phyloP scores from a whole-genome alignment of 495 filamentous ascomycete genomes.

The Parathielavia appendiculata region DNA sequence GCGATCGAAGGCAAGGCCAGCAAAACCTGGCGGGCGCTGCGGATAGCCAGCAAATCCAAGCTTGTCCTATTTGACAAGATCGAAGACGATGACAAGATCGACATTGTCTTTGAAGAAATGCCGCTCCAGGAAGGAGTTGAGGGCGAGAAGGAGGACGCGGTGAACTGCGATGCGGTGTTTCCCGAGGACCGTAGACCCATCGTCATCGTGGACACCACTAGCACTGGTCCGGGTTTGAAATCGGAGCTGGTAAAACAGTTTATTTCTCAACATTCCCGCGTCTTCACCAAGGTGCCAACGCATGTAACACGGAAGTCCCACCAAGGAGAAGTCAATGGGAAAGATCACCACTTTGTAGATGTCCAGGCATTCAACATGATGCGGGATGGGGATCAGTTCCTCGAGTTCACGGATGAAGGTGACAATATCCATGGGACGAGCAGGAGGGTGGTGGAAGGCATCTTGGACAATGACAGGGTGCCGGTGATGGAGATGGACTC shows the following conservation, averaged over 20 bases:
- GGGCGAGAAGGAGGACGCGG: slow-evolving; percentile 20
- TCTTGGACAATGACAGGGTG: slow-evolving; percentile 45
- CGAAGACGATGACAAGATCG: slow-evolving; percentile 68
- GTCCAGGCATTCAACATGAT: slow-evolving; percentile 44
- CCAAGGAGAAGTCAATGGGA: slow-evolving; percentile 44
- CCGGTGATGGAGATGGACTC: slow-evolving; percentile 55
- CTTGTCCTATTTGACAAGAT: slow-evolving; percentile 78
- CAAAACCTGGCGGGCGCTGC: slow-evolving; percentile 82
- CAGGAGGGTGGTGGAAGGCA: slow-evolving; percentile 39
- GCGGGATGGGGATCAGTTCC: slow-evolving; percentile 48
- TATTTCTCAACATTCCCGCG: slow-evolving; percentile 38
- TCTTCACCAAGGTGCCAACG: slow-evolving; percentile 34
- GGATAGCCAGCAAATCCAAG: slow-evolving; percentile 66
- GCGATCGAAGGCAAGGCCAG: slow-evolving; percentile 67
- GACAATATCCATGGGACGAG: slow-evolving; percentile 45
- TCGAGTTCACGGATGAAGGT: slow-evolving; percentile 44
- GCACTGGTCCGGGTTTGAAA: slow-evolving; percentile 24
- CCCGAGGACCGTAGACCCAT: slow-evolving; percentile 44
- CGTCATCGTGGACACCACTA: slow-evolving; percentile 42
- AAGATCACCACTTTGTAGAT: slow-evolving; percentile 46
- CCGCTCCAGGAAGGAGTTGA: slow-evolving; percentile 20
- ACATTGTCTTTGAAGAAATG: slow-evolving; percentile 46
- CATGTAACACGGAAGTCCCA: slow-evolving; percentile 42
- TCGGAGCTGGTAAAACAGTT: slow-evolving; percentile 38
- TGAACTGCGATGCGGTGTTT: slow-evolving; percentile 26